phyloP scores from a whole-genome alignment of 2,329 filamentous ascomycete genomes.

The Berkeleyomyces basicola region DNA sequence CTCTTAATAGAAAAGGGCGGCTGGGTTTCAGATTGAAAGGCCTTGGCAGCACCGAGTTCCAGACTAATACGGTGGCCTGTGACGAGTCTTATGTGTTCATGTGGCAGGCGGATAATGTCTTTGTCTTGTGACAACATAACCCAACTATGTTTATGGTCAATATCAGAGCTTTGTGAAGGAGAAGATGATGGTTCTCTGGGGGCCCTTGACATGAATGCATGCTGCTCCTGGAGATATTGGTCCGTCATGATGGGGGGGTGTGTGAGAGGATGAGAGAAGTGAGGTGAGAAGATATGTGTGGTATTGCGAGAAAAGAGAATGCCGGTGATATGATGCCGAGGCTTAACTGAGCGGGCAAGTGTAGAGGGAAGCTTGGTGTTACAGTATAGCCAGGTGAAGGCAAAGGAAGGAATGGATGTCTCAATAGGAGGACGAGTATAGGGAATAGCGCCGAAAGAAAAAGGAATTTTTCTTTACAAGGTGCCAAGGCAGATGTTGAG shows the following conservation, averaged over 20 bases:
- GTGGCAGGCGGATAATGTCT: constrained; percentile 69
- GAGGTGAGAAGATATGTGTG: not conserved
- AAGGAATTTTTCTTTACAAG: not conserved
- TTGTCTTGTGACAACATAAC: constrained; percentile 69
- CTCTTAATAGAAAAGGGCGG: constrained; percentile 32
- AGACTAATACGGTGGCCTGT: constrained; percentile 66
- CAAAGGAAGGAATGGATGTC: not conserved
- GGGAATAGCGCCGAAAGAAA: not conserved
- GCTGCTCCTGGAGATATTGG: constrained; percentile 25
- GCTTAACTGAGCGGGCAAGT: not conserved
- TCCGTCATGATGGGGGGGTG: constrained; percentile 24
- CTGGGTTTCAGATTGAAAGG: constrained; percentile 37
- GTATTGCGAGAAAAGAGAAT: not conserved
- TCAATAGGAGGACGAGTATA: not conserved
- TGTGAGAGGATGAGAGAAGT: not conserved
- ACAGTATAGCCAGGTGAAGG: not conserved
- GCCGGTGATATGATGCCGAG: not conserved
- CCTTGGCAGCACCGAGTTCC: constrained; percentile 53
- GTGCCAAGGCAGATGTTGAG: too few relatives aligned
- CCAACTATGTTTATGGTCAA: constrained; percentile 51
- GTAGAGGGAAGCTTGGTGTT: not conserved
- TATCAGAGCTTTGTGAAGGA: constrained; percentile 20
- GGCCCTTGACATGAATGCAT: constrained; percentile 19
- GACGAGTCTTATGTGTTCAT: constrained; percentile 66
- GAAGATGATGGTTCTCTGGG: not conserved